Evolutionary conservation across 2,329 filamentous ascomycete genomes (phyloP).

Genomic region (Aspergillus calidoustus): DNA sequence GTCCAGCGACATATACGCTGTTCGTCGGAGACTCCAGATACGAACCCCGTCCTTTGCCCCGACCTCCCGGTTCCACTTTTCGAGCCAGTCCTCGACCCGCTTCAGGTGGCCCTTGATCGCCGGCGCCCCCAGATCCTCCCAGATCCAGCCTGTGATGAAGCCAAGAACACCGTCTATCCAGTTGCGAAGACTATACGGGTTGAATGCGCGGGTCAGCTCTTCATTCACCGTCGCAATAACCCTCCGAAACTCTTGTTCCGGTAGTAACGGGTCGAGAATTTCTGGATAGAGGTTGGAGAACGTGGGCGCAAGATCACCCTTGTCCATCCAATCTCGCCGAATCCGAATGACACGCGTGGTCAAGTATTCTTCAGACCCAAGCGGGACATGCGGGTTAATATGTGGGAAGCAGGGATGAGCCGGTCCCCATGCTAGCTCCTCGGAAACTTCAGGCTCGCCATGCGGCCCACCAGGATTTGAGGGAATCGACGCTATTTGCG

Average conservation of each 20-base stretch:
- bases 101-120: conserved; percentile 73
- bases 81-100: conserved; percentile 77
- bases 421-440: conserved; percentile 86
- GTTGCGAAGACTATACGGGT: conserved; percentile 76
- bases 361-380: conserved; percentile 73
- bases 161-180: conserved; percentile 80
- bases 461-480: conserved; percentile 41
- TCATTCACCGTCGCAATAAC: conserved; percentile 82
- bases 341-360: conserved; percentile 90
- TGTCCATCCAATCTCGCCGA: conserved; percentile 85
- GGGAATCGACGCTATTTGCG: conserved; percentile 45
- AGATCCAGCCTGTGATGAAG: conserved; percentile 86
- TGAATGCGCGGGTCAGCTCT: conserved; percentile 76
- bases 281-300: conserved; percentile 97
- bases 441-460: conserved; percentile 61
- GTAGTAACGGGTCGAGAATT: conserved; percentile 84
- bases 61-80: conserved; percentile 78
- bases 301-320: conserved; percentile 87
- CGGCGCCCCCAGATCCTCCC: conserved; percentile 85
- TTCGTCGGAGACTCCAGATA: conserved; percentile 77
- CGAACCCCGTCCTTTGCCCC: conserved; percentile 67
- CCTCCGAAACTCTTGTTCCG: conserved; percentile 82
- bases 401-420: conserved; percentile 95
- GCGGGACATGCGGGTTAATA: conserved; percentile 84
- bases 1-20: conserved; percentile 77